These are phyloP conservation scores for Chaetomiaceae sp. DNA, from an alignment of 2,329 filamentous ascomycete genomes.

Conservation along the genomic window DNA sequence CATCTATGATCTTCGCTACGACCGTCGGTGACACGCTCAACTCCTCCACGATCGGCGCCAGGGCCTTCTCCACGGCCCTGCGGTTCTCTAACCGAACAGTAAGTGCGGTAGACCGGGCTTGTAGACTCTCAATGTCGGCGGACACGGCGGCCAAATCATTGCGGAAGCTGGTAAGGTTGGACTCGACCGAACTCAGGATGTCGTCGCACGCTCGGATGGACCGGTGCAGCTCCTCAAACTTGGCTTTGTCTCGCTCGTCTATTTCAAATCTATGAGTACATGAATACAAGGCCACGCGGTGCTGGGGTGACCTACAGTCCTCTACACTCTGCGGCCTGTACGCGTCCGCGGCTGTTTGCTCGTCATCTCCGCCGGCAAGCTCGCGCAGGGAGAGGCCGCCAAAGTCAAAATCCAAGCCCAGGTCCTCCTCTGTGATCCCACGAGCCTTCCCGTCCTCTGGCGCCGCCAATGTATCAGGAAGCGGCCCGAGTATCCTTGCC, in stretches of 20 bases:
- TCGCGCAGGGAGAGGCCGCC: slow-evolving; percentile 68
- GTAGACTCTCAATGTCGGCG: slow-evolving; percentile 88
- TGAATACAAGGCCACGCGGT: background rate
- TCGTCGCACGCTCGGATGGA: slow-evolving; percentile 90
- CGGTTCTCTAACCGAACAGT: slow-evolving; percentile 84
- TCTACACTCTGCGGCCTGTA: slow-evolving; percentile 57
- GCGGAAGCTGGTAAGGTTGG: slow-evolving; percentile 86
- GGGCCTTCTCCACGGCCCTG: slow-evolving; percentile 77
- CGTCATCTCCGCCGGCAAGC: slow-evolving; percentile 44
- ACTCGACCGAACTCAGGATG: slow-evolving; percentile 86
- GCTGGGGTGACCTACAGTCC: slow-evolving; percentile 52
- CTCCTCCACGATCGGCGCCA: slow-evolving; percentile 86
- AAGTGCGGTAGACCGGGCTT: slow-evolving; percentile 75
- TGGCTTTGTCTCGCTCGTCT: slow-evolving; percentile 76
- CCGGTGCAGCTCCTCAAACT: slow-evolving; percentile 82
- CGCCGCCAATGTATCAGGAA: slow-evolving; percentile 20
- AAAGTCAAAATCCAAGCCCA: slow-evolving; percentile 71
- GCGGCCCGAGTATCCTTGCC: slow-evolving; percentile 37
- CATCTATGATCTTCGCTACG: slow-evolving; percentile 80
- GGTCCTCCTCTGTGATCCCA: slow-evolving; percentile 41
- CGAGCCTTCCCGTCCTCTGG: slow-evolving; percentile 8
- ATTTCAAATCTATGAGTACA: slow-evolving; percentile 18
- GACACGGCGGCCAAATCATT: slow-evolving; percentile 89
- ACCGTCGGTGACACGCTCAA: slow-evolving; percentile 79
- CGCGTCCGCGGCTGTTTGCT: slow-evolving; percentile 25